Percentiles rank a stretch among this genome's conserved stretches.
phyloP scores from a whole-genome alignment of 768 basidiomycete genomes.

The Mycena chlorophos region DNA sequence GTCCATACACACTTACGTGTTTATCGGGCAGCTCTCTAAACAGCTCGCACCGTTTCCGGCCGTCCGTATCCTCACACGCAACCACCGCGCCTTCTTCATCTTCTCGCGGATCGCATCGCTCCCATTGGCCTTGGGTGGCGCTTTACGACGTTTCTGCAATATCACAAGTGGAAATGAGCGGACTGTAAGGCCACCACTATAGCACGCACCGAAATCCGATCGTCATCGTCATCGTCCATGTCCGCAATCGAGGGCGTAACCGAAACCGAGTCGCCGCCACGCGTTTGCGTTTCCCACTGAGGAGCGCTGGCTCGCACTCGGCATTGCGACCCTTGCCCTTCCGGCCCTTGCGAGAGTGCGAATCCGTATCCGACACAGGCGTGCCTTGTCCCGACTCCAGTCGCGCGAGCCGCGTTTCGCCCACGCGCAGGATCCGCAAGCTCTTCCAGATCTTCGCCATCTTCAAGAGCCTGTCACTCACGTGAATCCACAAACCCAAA shows the following conservation, averaged over 20 bases:
- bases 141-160: constrained; percentile 83
- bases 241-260: constrained; percentile 63
- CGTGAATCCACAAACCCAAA: no score
- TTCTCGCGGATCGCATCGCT: constrained; percentile 57
- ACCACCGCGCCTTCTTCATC: constrained; percentile 71
- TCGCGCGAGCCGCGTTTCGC: constrained; percentile 57
- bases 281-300: constrained; percentile 75
- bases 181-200: constrained; percentile 1
- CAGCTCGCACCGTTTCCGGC: constrained; percentile 80
- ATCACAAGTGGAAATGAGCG: constrained; percentile 3
- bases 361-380: constrained; percentile 61
- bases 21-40: constrained; percentile 86
- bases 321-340: constrained; percentile 13
- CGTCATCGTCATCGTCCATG: constrained; percentile 79
- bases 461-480: constrained; percentile 63
- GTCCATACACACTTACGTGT: constrained; percentile 48
- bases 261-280: constrained; percentile 70
- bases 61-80: constrained; percentile 67
- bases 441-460: constrained; percentile 79
- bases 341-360: constrained; percentile 59
- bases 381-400: constrained; percentile 67
- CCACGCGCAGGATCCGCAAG: constrained; percentile 65
- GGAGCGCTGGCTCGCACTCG: constrained; percentile 49
- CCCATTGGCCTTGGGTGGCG: constrained; percentile 44
- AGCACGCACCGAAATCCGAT: constrained; percentile 60